Conservation (phyloP, 2,329 filamentous ascomycete genomes). For the Penicillium oxalicum region DNA sequence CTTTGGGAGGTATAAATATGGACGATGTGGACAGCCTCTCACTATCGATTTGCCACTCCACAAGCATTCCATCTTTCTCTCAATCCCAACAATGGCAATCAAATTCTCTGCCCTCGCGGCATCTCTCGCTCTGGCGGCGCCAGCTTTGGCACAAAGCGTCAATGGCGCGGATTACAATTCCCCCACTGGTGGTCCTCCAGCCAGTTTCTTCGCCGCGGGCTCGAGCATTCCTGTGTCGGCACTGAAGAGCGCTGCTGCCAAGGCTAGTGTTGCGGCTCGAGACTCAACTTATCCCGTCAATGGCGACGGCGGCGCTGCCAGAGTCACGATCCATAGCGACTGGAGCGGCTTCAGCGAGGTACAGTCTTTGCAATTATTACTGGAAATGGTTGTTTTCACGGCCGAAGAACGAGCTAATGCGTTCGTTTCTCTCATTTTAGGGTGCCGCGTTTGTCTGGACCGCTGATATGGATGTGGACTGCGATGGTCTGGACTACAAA, state of each 20-base stretch:
- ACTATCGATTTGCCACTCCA: no score
- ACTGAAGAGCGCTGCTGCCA: constrained; percentile 20
- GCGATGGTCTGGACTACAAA: constrained; percentile 25
- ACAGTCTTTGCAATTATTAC: background rate
- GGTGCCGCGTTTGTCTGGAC: constrained; percentile 25
- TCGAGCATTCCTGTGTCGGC: constrained; percentile 21
- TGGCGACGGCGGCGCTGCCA: constrained; percentile 9
- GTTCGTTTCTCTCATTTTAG: constrained; percentile 5
- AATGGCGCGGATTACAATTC: constrained; percentile 19
- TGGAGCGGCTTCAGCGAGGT: constrained; percentile 23
- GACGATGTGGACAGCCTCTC: no score
- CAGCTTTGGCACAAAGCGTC: constrained; percentile 10
- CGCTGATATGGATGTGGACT: constrained; percentile 32
- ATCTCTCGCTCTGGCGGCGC: constrained; percentile 3
- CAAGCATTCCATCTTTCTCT: no score
- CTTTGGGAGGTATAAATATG: no score
- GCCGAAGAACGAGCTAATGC: no score
- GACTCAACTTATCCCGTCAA: constrained; percentile 23
- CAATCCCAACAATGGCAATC: background rate
- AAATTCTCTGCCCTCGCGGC: constrained; percentile 1
- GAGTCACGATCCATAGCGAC: constrained; percentile 25
- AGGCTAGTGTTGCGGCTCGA: constrained; percentile 18
- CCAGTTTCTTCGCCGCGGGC: constrained; percentile 24
- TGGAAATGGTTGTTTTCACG: no score
- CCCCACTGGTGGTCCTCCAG: constrained; percentile 20